Percentiles rank a stretch among this genome's conserved stretches.
Evolutionary conservation across 2,329 filamentous ascomycete genomes (phyloP).

Genomic region (Thelonectria discophora): DNA sequence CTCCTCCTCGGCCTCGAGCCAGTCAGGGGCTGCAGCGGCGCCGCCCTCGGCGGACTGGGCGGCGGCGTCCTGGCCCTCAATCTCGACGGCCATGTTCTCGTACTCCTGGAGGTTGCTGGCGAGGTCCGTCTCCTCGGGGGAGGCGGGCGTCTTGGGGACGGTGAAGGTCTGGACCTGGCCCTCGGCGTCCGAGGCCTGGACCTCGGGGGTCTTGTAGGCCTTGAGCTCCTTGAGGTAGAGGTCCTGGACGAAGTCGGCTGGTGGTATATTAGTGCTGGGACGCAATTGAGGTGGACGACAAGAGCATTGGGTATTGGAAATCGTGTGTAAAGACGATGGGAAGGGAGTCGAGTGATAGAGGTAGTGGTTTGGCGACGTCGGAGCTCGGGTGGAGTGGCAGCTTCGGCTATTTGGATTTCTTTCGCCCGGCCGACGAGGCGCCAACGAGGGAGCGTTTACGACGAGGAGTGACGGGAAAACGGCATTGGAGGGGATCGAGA

Average conservation of each 20-base stretch:
- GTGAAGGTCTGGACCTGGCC: slow-evolving; percentile 91
- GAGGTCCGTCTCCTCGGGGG: slow-evolving; percentile 93
- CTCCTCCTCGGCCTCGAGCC: slow-evolving; percentile 85
- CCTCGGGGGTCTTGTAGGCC: slow-evolving; percentile 85
- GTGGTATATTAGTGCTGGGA: slow-evolving; percentile 39
- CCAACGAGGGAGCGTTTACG: neutral
- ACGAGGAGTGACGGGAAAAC: neutral
- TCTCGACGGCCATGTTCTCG: slow-evolving; percentile 91
- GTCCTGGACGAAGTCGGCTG: slow-evolving; percentile 97
- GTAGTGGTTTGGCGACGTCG: slow-evolving; percentile 37
- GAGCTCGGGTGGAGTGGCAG: slow-evolving; percentile 40
- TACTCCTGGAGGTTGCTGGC: slow-evolving; percentile 92
- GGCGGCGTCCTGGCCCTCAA: slow-evolving; percentile 81
- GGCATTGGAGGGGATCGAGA: slow-evolving; percentile 9
- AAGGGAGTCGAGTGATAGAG: neutral
- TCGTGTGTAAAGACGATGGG: slow-evolving; percentile 2
- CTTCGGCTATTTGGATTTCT: slow-evolving; percentile 39
- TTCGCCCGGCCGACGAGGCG: slow-evolving; percentile 31
- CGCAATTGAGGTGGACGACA: neutral
- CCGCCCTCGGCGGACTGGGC: slow-evolving; percentile 67
- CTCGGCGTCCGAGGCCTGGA: slow-evolving; percentile 88
- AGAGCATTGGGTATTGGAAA: neutral
- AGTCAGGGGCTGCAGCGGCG: slow-evolving; percentile 67
- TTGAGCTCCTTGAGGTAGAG: slow-evolving; percentile 97
- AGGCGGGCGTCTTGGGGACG: slow-evolving; percentile 81